A percentile compares a stretch with the other conserved stretches of the same genome.
phyloP scores from a whole-genome alignment of 805 yeast genomes.

The Saccharomyces kudriavzevii region DNA sequence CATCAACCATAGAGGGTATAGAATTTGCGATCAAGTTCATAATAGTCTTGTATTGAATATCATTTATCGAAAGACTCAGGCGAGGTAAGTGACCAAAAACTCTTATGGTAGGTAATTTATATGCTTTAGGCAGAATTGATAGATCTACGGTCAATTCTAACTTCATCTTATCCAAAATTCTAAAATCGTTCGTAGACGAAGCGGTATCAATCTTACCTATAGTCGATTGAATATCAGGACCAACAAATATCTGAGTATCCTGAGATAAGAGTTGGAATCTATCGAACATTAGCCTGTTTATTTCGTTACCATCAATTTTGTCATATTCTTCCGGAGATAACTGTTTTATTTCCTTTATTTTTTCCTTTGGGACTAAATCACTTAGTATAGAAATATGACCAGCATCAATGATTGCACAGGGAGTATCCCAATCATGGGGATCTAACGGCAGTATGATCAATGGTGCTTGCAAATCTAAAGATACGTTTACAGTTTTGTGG shows the following conservation, averaged over 20 bases:
- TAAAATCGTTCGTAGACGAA: constrained; percentile 34
- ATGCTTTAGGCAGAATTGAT: constrained; percentile 77
- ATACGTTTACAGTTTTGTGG: constrained; percentile 80
- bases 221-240: constrained; percentile 70
- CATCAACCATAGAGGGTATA: constrained; percentile 41
- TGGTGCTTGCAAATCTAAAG: constrained; percentile 90
- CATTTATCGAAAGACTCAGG: constrained; percentile 66
- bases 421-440: constrained; percentile 69
- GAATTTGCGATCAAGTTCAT: constrained; percentile 68
- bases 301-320: constrained; percentile 33
- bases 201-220: constrained; percentile 57
- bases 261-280: constrained; percentile 66
- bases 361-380: constrained; percentile 65
- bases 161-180: constrained; percentile 68
- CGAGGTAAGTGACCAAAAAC: constrained; percentile 72
- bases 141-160: constrained; percentile 68
- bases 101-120: constrained; percentile 60
- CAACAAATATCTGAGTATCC: constrained; percentile 84
- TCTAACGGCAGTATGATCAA: constrained; percentile 78
- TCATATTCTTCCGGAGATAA: constrained; percentile 68
- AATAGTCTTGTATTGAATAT: constrained; percentile 81
- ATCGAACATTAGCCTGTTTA: constrained; percentile 82
- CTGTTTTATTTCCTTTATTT: constrained; percentile 59
- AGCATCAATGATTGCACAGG: constrained; percentile 88
- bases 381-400: constrained; percentile 85